A percentile compares a stretch with the other conserved stretches of the same genome.
phyloP scores from a whole-genome alignment of 805 yeast species.

The Candida silvatica region DNA sequence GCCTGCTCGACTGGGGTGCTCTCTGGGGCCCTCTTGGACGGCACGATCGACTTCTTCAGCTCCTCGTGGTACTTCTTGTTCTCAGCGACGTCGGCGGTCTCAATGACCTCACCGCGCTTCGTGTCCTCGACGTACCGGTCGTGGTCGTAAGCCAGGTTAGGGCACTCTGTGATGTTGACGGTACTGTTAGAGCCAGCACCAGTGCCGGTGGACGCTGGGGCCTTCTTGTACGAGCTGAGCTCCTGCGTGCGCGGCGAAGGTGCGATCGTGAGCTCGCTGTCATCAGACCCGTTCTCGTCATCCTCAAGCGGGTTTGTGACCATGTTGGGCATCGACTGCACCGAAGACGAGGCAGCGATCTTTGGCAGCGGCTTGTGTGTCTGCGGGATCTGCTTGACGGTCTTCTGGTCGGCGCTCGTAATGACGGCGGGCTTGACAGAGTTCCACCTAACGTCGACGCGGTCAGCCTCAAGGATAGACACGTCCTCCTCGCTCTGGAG shows the following conservation, averaged over 20 bases:
- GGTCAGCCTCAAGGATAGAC: slow-evolving; percentile 7
- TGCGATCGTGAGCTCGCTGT: slow-evolving; percentile 22
- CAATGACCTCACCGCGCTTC: slow-evolving; percentile 13
- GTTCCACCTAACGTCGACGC: slow-evolving; percentile 18
- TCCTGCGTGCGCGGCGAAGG: slow-evolving; percentile 14
- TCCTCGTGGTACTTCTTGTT: slow-evolving; percentile 9
- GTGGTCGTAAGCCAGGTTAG: slow-evolving; percentile 17
- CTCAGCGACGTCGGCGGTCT: slow-evolving; percentile 9
- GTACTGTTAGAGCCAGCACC: neutral
- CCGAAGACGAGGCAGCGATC: slow-evolving; percentile 26
- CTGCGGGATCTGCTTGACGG: slow-evolving; percentile 1
- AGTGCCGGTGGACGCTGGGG: neutral
- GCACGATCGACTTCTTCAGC: slow-evolving; percentile 9
- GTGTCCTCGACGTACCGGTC: slow-evolving; percentile 19
- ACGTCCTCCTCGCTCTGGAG: slow-evolving; percentile 11
- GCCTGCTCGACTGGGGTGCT: neutral
- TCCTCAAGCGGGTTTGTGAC: slow-evolving; percentile 8
- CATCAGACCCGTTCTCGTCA: slow-evolving; percentile 15
- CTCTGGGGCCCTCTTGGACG: neutral
- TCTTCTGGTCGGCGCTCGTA: slow-evolving; percentile 3
- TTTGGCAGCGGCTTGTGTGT: slow-evolving; percentile 27
- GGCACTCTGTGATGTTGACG: neutral
- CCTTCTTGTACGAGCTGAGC: neutral
- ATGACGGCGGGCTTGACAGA: slow-evolving; percentile 13
- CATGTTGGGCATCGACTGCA: slow-evolving; percentile 26